phyloP scores from a whole-genome alignment of 805 yeast species.

The Candida coquimbonensis region DNA sequence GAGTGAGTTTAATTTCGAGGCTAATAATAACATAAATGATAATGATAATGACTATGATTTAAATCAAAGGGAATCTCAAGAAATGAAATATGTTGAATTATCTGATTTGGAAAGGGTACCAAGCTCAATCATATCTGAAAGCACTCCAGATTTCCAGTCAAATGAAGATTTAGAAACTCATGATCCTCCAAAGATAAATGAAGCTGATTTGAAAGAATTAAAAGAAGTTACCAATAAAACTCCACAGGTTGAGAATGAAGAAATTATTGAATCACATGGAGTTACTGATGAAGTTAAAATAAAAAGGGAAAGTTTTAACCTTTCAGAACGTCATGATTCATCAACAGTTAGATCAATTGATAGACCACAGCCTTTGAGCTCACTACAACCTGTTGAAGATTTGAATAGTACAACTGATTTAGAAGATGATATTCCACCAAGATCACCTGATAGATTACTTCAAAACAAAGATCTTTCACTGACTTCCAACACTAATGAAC shows the following conservation, averaged over 20 bases:
- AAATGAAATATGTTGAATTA: slow-evolving; percentile 3
- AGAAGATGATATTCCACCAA: slow-evolving; percentile 2
- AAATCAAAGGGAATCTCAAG: too few species aligned
- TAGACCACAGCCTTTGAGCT: neutral
- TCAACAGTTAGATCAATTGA: slow-evolving; percentile 2
- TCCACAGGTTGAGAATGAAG: neutral
- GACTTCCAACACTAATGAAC: neutral
- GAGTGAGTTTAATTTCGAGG: slow-evolving; percentile 35
- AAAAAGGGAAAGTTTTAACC: too few species aligned
- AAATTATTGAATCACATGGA: neutral
- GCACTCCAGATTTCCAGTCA: slow-evolving; percentile 5
- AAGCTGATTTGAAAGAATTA: neutral
- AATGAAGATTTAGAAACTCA: too few species aligned
- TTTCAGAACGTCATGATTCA: neutral
- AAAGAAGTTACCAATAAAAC: neutral
- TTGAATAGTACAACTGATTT: neutral
- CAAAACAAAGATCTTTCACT: neutral
- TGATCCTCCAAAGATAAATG: neutral
- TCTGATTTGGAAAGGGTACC: slow-evolving; percentile 12
- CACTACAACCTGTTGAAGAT: neutral
- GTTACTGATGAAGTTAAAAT: too few species aligned
- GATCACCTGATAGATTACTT: slow-evolving; percentile 4
- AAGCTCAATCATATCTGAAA: slow-evolving; percentile 13
- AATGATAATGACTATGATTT: too few species aligned
- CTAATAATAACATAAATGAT: neutral